Conservation (phyloP, 768 basidiomycete species). For the Ephemerocybe angulata region DNA sequence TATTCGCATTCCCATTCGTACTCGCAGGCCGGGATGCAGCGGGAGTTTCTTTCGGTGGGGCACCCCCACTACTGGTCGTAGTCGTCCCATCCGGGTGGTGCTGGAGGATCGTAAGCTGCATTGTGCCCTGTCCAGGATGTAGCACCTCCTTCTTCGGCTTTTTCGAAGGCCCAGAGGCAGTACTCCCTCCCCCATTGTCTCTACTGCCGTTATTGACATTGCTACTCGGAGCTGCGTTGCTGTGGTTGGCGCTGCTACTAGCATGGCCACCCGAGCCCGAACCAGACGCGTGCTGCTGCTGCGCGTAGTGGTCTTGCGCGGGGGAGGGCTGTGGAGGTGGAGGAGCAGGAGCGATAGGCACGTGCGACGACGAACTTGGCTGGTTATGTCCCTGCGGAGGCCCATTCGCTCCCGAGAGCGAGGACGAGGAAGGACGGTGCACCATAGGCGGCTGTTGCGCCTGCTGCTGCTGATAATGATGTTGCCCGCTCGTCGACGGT, state of each 20-base stretch:
- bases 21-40: background rate
- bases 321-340: background rate
- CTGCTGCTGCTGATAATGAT: slow-evolving; percentile 9
- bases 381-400: slow-evolving; percentile 9
- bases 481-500: slow-evolving; percentile 3
- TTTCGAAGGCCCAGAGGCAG: background rate
- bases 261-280: too few species aligned
- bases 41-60: background rate
- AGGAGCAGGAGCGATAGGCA: background rate
- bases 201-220: background rate
- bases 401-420: background rate
- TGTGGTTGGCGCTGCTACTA: too few species aligned
- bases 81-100: background rate
- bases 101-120: background rate
- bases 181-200: background rate
- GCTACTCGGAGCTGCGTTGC: background rate
- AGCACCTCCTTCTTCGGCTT: slow-evolving; percentile 7
- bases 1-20: background rate
- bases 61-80: background rate
- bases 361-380: background rate
- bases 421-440: background rate
- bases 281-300: too few species aligned
- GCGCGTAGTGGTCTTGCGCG: too few species aligned
- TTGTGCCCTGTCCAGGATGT: background rate
- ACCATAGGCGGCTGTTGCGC: background rate